Evolutionary conservation across 306 rosid genomes (phyloP).

Genomic region (Alnus rubra): DNA sequence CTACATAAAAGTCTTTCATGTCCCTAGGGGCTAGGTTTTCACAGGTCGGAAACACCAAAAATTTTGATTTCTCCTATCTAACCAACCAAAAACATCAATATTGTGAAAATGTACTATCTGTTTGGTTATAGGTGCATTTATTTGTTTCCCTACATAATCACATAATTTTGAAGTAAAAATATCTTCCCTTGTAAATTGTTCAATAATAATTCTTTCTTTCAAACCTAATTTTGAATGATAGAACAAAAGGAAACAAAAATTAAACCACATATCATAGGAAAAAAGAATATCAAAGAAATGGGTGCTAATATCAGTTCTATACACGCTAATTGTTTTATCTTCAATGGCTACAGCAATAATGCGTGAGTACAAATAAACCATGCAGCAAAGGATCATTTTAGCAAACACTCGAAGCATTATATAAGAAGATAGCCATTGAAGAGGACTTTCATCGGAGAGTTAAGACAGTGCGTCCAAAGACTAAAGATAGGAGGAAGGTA

Average conservation of each 20-base stretch:
- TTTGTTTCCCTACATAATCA: not conserved
- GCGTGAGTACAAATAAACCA: not conserved
- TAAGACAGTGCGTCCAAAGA: no score
- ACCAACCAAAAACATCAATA: not conserved
- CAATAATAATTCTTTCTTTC: not conserved
- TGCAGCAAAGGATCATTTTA: not conserved
- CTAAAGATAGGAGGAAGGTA: no score
- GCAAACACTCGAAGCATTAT: not conserved
- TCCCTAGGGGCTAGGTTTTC: not conserved
- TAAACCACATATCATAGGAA: not conserved
- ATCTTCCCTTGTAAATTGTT: not conserved
- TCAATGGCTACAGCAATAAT: not conserved
- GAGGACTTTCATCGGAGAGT: no score
- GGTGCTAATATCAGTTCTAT: not conserved
- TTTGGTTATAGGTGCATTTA: not conserved
- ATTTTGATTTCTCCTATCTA: not conserved
- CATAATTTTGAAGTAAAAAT: not conserved
- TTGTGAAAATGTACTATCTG: not conserved
- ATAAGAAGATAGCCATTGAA: not conserved
- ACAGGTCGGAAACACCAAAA: not conserved
- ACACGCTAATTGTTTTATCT: not conserved
- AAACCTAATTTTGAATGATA: not conserved
- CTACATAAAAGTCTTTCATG: not conserved
- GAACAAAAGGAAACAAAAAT: not conserved
- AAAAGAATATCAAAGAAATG: not conserved